phyloP scores from a whole-genome alignment of 345 rosid species.

The Eutrema heterophyllum region DNA sequence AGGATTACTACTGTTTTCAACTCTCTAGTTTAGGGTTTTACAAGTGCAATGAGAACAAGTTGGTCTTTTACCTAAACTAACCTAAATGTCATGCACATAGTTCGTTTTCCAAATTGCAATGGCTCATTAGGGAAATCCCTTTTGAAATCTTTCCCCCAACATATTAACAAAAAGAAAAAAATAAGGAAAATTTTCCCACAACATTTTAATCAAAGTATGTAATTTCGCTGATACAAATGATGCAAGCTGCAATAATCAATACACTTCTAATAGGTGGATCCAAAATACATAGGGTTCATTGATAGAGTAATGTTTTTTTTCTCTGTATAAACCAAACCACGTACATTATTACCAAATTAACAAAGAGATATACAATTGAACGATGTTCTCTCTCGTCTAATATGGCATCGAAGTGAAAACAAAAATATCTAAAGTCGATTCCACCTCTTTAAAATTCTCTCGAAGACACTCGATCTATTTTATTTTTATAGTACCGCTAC shows the following conservation, averaged over 20 bases:
- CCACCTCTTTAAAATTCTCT: neutral
- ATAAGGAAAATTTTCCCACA: neutral
- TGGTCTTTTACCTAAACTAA: constrained; percentile 26
- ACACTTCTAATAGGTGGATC: neutral
- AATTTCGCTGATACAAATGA: neutral
- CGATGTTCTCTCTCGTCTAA: neutral
- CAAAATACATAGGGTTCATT: too few species aligned
- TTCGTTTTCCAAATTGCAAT: neutral
- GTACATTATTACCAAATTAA: neutral
- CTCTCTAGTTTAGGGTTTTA: constrained; percentile 19
- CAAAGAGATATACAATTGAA: neutral
- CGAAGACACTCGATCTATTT: neutral
- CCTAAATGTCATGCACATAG: constrained; percentile 17
- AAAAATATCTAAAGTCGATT: neutral
- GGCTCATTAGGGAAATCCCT: neutral
- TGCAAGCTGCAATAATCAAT: neutral
- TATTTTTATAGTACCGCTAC: neutral
- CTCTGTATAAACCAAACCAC: neutral
- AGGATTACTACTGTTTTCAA: constrained; percentile 41
- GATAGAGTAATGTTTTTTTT: neutral
- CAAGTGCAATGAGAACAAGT: constrained; percentile 14
- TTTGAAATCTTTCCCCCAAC: constrained; percentile 7
- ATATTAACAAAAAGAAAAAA: constrained; percentile 5
- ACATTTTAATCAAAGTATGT: neutral
- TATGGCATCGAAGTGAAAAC: neutral